A percentile compares a stretch with the other conserved stretches of the same genome.
Evolutionary conservation across 257 asterid genomes (phyloP).

Genomic region (Solanum peruvianum): DNA sequence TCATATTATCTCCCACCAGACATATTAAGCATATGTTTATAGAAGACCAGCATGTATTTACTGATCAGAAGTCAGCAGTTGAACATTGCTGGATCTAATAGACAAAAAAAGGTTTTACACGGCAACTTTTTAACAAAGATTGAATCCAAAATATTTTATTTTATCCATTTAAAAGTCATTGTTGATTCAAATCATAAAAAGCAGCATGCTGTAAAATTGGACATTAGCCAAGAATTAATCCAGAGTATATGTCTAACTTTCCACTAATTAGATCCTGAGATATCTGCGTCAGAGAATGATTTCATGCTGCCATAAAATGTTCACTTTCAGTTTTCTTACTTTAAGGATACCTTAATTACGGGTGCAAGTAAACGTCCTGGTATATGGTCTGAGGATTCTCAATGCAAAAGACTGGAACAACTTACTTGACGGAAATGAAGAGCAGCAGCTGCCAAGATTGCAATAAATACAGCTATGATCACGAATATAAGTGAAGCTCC

Average conservation of each 20-base stretch:
- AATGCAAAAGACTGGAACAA: neutral
- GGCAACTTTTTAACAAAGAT: neutral
- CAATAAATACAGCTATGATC: slow-evolving; percentile 45
- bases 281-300: neutral
- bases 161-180: neutral
- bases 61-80: neutral
- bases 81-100: neutral
- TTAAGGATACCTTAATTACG: neutral
- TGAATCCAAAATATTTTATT: neutral
- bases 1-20: neutral
- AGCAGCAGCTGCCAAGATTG: slow-evolving; percentile 40
- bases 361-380: neutral
- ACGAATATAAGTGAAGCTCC: slow-evolving; percentile 45
- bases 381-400: neutral
- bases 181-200: neutral
- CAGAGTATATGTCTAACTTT: neutral
- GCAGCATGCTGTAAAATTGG: neutral
- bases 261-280: neutral
- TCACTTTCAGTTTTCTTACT: neutral
- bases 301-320: neutral
- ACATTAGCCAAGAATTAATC: neutral
- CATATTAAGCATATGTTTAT: neutral
- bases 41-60: neutral
- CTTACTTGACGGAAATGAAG: slow-evolving; percentile 70
- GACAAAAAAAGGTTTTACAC: neutral